A percentile compares a stretch with the other conserved stretches of the same genome.
Evolutionary conservation across 2,329 filamentous ascomycete genomes (phyloP).

Genomic region (Cryphonectria radicalis): DNA sequence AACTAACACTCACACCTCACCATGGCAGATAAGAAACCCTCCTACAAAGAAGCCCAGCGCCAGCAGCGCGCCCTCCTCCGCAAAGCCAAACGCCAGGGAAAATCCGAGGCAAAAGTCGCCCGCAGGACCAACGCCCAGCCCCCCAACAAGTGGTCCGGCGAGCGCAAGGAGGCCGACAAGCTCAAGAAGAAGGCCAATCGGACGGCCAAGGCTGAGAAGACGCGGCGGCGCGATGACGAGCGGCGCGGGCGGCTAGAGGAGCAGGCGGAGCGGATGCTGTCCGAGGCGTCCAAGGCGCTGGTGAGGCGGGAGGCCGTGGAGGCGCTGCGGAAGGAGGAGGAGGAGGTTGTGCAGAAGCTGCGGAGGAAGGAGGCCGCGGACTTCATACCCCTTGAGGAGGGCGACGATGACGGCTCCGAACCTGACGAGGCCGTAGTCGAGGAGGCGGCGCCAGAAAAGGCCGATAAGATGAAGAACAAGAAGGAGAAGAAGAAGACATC

Average conservation of each 20-base stretch:
- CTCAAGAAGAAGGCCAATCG: constrained; percentile 26
- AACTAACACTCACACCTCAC: neutral
- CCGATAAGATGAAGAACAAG: constrained; percentile 29
- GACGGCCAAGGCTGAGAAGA: constrained; percentile 24
- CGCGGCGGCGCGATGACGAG: constrained; percentile 8
- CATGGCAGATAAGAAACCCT: constrained; percentile 37
- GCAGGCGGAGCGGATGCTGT: constrained; percentile 7
- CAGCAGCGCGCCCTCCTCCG: constrained; percentile 41
- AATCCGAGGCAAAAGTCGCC: constrained; percentile 42
- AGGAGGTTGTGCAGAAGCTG: constrained; percentile 10
- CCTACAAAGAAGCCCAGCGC: constrained; percentile 36
- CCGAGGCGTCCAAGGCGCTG: constrained; percentile 14
- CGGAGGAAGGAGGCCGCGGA: neutral
- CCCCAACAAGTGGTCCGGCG: constrained; percentile 16
- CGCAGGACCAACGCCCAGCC: constrained; percentile 32
- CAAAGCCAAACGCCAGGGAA: constrained; percentile 42
- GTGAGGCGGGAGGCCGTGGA: constrained; percentile 9
- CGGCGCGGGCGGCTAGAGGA: neutral
- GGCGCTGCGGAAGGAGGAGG: constrained; percentile 7
- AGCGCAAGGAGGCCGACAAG: constrained; percentile 24
- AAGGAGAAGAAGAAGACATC: constrained; percentile 30
- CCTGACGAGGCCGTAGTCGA: neutral
- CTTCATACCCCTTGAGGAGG: neutral
- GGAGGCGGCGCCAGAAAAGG: constrained; percentile 33
- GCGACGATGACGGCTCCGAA: neutral